Percentiles rank a stretch among this genome's conserved stretches.
These are phyloP conservation scores for Penicillium digitatum DNA, from an alignment of 2,329 filamentous ascomycete species.

Conservation along the genomic window DNA sequence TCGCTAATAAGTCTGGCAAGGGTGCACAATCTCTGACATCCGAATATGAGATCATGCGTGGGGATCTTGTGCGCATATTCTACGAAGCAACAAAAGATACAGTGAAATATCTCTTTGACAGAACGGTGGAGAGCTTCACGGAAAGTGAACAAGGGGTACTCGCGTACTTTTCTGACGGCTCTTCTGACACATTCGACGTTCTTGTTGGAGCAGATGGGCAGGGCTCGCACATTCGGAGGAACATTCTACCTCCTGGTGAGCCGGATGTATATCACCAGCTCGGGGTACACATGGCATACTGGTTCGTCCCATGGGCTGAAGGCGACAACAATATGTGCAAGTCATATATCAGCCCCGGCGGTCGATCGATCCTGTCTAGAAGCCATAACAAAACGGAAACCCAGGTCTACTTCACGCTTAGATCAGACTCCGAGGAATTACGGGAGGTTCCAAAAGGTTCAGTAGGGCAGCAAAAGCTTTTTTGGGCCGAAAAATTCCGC, in stretches of 20 bases:
- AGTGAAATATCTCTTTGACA: constrained; percentile 37
- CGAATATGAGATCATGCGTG: constrained; percentile 60
- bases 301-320: constrained; percentile 23
- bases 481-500: constrained; percentile 28
- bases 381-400: constrained; percentile 20
- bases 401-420: constrained; percentile 22
- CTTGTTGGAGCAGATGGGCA: constrained; percentile 56
- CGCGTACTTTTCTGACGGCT: constrained; percentile 45
- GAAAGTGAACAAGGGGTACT: constrained; percentile 35
- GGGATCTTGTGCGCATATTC: constrained; percentile 52
- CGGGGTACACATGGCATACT: constrained; percentile 28
- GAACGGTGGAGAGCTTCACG: constrained; percentile 26
- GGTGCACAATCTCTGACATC: constrained; percentile 48
- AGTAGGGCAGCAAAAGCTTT: constrained; percentile 26
- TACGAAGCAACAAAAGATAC: constrained; percentile 40
- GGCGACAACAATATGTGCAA: constrained; percentile 20
- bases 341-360: constrained; percentile 18
- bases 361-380: constrained; percentile 23
- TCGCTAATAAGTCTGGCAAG: constrained; percentile 40
- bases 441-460: constrained; percentile 10
- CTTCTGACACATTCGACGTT: constrained; percentile 47
- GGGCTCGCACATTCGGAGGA: constrained; percentile 47
- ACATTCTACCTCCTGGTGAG: constrained; percentile 32
- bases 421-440: constrained; percentile 11
- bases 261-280: constrained; percentile 19